These are phyloP conservation scores for Fraxinus baroniana DNA, from an alignment of 305 asterid species.

Conservation along the genomic window DNA sequence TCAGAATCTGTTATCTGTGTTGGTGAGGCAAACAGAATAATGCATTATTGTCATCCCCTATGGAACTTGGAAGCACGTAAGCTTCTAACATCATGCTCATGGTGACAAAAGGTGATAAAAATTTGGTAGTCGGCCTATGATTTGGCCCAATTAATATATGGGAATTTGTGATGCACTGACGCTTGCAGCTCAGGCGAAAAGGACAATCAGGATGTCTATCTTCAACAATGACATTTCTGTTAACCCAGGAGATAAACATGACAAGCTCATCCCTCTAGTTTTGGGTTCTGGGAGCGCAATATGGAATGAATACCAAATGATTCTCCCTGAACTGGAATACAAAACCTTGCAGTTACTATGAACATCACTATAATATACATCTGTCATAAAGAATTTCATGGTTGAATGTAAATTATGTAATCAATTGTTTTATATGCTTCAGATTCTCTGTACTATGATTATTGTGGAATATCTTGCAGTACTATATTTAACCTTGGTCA, in stretches of 20 bases:
- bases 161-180: background rate
- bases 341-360: background rate
- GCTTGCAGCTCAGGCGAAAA: background rate
- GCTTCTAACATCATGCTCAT: background rate
- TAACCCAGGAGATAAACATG: background rate
- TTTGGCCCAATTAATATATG: background rate
- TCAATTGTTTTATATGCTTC: background rate
- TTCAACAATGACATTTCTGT: background rate
- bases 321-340: background rate
- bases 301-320: background rate
- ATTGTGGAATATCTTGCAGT: slow-evolving; percentile 52
- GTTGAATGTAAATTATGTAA: background rate
- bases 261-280: background rate
- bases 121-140: background rate
- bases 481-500: slow-evolving; percentile 66
- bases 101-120: background rate
- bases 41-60: background rate
- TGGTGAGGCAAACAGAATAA: background rate
- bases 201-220: background rate
- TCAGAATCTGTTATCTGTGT: background rate
- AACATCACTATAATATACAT: background rate
- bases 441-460: background rate
- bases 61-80: background rate
- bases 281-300: background rate
- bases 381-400: background rate